phyloP scores from a whole-genome alignment of 164 flowering plant genomes.

The Macadamia tetraphylla region DNA sequence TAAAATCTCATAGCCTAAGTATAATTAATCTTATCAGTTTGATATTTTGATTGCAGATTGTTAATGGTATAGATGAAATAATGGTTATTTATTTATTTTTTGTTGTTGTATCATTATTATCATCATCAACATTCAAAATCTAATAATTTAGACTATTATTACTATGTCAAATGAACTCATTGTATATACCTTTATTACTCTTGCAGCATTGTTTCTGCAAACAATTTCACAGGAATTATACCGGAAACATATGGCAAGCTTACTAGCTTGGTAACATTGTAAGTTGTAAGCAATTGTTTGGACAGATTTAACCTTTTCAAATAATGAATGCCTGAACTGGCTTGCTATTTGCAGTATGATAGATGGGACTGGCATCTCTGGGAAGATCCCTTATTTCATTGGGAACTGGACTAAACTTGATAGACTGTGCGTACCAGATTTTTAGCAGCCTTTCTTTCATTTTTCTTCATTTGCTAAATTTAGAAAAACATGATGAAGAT shows the following conservation, averaged over 20 bases:
- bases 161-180: not conserved
- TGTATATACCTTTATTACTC: not conserved
- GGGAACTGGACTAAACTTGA: slow-evolving; percentile 63
- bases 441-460: not conserved
- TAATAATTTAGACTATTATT: not conserved
- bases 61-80: too few species aligned
- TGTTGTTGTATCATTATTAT: too few species aligned
- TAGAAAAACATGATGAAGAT: too few species aligned
- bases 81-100: too few species aligned
- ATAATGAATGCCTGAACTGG: not conserved
- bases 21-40: not conserved
- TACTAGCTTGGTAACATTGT: slow-evolving; percentile 53
- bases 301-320: not conserved
- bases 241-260: slow-evolving; percentile 44
- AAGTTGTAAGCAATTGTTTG: slow-evolving; percentile 22
- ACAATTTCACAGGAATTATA: slow-evolving; percentile 52
- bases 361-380: slow-evolving; percentile 63
- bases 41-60: too few species aligned
- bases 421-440: slow-evolving; percentile 44
- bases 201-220: slow-evolving; percentile 45
- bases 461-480: too few species aligned
- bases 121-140: not conserved
- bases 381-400: slow-evolving; percentile 75
- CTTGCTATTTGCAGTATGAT: slow-evolving; percentile 58
- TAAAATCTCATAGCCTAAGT: not conserved